These are phyloP conservation scores for Cladorrhinum sp. DNA, from an alignment of 2,329 filamentous ascomycete species.

Conservation along the genomic window DNA sequence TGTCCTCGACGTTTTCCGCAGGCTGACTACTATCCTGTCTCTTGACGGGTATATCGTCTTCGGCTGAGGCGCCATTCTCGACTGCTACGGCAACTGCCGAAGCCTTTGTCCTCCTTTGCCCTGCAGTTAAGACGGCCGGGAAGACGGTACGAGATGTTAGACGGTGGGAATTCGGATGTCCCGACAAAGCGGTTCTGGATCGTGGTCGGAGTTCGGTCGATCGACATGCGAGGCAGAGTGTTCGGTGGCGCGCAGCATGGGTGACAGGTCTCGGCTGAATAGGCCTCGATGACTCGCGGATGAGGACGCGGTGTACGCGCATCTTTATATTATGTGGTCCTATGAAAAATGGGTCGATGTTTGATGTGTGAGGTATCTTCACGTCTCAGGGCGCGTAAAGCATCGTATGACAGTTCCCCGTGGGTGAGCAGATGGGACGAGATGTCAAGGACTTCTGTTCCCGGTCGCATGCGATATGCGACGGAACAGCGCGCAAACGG, in stretches of 20 bases:
- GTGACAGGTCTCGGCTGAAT: conserved; percentile 10
- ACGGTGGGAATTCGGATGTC: not conserved
- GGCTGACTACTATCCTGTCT: conserved; percentile 6
- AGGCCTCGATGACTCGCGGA: conserved; percentile 1
- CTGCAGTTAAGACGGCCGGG: conserved; percentile 17
- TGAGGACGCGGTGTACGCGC: conserved; percentile 8
- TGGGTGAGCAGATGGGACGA: not conserved
- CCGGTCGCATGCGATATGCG: not conserved
- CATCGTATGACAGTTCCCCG: conserved; percentile 2
- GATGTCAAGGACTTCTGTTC: not conserved
- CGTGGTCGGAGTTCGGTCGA: not conserved
- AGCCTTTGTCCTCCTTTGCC: conserved; percentile 20
- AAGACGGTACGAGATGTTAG: conserved; percentile 16
- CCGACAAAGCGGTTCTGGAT: not conserved
- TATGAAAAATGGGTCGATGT: not conserved
- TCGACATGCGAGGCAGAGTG: conserved; percentile 19
- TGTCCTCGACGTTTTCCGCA: conserved; percentile 33
- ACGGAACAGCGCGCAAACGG: not conserved
- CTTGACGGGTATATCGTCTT: not conserved
- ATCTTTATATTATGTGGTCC: conserved; percentile 5
- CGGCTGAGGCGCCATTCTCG: conserved; percentile 19
- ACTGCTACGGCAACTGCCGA: conserved; percentile 20
- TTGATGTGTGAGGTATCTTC: not conserved
- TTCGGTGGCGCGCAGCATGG: conserved; percentile 17
- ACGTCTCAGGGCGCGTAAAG: conserved; percentile 4